A percentile compares a stretch with the other conserved stretches of the same genome.
Evolutionary conservation across 345 rosid genomes (phyloP).

Genomic region (Aquilaria malaccensis): DNA sequence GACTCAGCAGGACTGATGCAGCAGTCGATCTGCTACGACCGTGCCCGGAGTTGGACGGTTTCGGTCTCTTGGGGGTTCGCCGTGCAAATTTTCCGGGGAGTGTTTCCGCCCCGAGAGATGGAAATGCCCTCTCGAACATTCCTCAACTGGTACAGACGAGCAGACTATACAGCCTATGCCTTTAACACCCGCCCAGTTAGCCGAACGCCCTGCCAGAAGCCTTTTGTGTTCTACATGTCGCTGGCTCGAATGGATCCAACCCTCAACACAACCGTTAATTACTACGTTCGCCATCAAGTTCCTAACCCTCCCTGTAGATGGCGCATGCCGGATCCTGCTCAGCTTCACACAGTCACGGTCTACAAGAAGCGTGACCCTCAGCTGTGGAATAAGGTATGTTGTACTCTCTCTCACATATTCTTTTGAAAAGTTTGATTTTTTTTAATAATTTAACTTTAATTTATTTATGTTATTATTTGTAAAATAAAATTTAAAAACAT

Average conservation of each 20-base stretch:
- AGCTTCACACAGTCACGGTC: constrained; percentile 35
- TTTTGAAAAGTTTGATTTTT: background rate
- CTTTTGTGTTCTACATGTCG: constrained; percentile 57
- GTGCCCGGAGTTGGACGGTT: constrained; percentile 51
- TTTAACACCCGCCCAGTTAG: constrained; percentile 85
- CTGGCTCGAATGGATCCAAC: constrained; percentile 32
- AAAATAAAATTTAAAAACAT: no score
- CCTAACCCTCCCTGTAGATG: constrained; percentile 55
- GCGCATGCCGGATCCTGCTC: constrained; percentile 63
- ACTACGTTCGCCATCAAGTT: constrained; percentile 38
- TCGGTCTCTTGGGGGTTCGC: constrained; percentile 94
- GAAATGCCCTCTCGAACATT: constrained; percentile 91
- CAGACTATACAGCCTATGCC: constrained; percentile 79
- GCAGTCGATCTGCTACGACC: constrained; percentile 83
- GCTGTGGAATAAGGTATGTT: constrained; percentile 60
- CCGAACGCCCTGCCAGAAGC: constrained; percentile 76
- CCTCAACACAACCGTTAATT: constrained; percentile 45
- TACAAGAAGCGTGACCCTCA: constrained; percentile 56
- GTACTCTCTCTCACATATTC: background rate
- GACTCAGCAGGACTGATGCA: constrained; percentile 80
- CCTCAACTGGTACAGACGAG: constrained; percentile 79
- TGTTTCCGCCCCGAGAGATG: constrained; percentile 69
- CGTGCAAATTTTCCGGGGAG: constrained; percentile 66
- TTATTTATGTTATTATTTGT: no score
- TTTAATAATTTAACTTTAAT: no score